phyloP scores from a whole-genome alignment of 305 asterid species.

The Solanum chacoense region DNA sequence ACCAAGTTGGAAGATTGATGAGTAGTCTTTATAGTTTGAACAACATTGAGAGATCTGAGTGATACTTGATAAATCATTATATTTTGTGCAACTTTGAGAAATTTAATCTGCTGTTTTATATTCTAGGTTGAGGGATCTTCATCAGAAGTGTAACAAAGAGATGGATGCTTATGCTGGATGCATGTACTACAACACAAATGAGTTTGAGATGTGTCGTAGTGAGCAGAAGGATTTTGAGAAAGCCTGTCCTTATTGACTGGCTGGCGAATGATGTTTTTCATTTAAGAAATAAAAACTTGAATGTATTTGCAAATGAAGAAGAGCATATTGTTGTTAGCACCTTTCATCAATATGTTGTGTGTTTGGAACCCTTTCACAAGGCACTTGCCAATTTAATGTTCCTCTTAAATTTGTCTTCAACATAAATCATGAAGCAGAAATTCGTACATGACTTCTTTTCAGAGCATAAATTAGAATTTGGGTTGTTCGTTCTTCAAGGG shows the following conservation, averaged over 20 bases:
- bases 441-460: background rate
- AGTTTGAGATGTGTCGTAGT: constrained; percentile 78
- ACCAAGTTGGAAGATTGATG: background rate
- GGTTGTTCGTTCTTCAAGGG: background rate
- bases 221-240: constrained; percentile 79
- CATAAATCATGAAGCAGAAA: background rate
- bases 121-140: constrained; percentile 71
- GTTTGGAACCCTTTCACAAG: background rate
- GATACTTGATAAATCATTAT: background rate
- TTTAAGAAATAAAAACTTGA: constrained; percentile 18
- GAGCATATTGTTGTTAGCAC: background rate
- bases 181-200: constrained; percentile 82
- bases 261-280: background rate
- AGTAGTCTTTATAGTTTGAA: background rate
- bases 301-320: background rate
- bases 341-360: background rate
- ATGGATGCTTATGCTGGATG: constrained; percentile 78
- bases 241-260: constrained; percentile 48
- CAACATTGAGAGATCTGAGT: background rate
- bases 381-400: background rate
- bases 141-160: constrained; percentile 71
- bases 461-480: background rate
- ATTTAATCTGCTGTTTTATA: background rate
- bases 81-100: background rate
- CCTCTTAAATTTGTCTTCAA: background rate